These are phyloP conservation scores for Phytophthora nicotianae DNA, from an alignment of 352 stramenopile species.

Conservation along the genomic window DNA sequence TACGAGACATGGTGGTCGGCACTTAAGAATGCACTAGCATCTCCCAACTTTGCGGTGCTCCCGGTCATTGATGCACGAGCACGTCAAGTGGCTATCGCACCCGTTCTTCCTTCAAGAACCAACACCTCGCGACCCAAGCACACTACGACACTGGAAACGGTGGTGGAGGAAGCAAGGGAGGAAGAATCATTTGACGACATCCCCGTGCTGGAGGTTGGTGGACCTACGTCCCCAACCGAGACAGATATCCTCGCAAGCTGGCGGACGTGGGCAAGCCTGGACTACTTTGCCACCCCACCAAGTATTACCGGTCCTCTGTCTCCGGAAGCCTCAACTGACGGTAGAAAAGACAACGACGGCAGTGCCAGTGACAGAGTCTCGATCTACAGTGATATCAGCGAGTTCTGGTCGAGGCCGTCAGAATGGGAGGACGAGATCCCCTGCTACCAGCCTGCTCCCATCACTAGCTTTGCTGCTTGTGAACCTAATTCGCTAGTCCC, in stretches of 20 bases:
- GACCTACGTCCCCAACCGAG: constrained; percentile 25
- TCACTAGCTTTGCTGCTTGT: background rate
- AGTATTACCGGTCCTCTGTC: constrained; percentile 6
- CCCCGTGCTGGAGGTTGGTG: constrained; percentile 30
- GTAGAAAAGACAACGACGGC: constrained; percentile 2
- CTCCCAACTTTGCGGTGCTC: constrained; percentile 22
- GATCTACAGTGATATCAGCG: constrained; percentile 33
- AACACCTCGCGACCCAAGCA: constrained; percentile 10
- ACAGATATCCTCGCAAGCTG: constrained; percentile 38
- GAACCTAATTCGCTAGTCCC: background rate
- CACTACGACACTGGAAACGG: constrained; percentile 3
- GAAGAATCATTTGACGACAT: constrained; percentile 12
- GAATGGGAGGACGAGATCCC: constrained; percentile 20
- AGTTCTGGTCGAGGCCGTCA: constrained; percentile 33
- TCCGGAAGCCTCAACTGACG: background rate
- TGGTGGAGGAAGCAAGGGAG: constrained; percentile 3
- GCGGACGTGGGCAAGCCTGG: constrained; percentile 35
- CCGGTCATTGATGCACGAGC: constrained; percentile 19
- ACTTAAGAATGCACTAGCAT: constrained; percentile 24
- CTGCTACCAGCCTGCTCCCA: background rate
- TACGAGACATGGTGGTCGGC: constrained; percentile 37
- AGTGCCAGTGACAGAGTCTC: constrained; percentile 14
- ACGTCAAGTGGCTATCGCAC: constrained; percentile 15
- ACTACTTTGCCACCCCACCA: constrained; percentile 24
- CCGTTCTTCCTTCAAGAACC: constrained; percentile 11